Base-by-base conservation (phyloP, 2,329 filamentous ascomycete genomes). In the Diaporthe aspalathi region DNA sequence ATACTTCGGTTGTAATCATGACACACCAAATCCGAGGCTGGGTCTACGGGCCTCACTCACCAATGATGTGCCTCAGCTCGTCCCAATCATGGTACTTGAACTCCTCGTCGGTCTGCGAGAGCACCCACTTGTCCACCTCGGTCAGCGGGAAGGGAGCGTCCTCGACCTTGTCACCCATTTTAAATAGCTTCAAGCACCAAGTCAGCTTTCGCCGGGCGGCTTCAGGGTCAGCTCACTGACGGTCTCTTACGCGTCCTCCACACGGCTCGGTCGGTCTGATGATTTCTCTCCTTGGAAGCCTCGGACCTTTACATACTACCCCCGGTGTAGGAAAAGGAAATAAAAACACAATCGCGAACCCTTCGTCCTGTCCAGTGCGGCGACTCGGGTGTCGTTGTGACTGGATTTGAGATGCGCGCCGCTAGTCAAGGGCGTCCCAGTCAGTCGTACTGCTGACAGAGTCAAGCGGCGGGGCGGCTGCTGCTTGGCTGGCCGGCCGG, bases 71-170 rank as follows among this genome's bases (percentile, higher is more conserved):
- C 78, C 87, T 89, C 73, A 96, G 87, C 70, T 92, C 87, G 16
- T 90, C 85, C 95, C 95, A 98, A 60, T 88, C 86, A 80, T 95
- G 90, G 54, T 86, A 86, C 73, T 85, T 83, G 80, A 93, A 97
- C 62, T 92, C 86, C 24, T 91, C 87, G 77, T 98, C 94, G 0
- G 89, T 89, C 74, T 87, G 84, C 38, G 88, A 88, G 20, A 91
- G 80, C 45, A 90, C 83, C 85, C 84, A 87, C 78, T 81, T 87
- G 78, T 91, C 89, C 50, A 84, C 80, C 2, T 88, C 88, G 0
- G 88, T 90, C 73, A 91, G 79, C n/a, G 87, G 87, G 73, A 91
- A 91, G 1, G 88, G 85, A 8, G 84, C 73, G 49, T 88, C 84
- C 65, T 82, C 82, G 24, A 75, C 66, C 47, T 77, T 71, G 70